phyloP scores from a whole-genome alignment of 2,329 filamentous ascomycete species.

The Aureobasidium zeae region DNA sequence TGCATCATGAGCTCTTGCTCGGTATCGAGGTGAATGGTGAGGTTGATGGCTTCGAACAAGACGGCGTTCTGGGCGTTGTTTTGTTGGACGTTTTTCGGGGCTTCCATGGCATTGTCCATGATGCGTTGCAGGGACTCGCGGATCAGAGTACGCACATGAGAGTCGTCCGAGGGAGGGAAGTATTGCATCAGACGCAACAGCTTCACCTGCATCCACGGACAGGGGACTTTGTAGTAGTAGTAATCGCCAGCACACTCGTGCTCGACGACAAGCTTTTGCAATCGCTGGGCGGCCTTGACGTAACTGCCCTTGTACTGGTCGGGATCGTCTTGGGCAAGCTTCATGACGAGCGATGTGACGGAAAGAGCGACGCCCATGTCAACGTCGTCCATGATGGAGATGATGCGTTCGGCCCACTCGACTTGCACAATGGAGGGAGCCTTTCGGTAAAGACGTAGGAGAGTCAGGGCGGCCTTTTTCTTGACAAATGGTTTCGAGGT shows the following conservation, averaged over 20 bases:
- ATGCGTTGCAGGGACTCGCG: slow-evolving; percentile 86
- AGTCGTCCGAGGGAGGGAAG: slow-evolving; percentile 92
- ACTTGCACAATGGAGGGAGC: slow-evolving; percentile 86
- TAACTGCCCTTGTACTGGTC: slow-evolving; percentile 92
- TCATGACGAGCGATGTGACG: slow-evolving; percentile 90
- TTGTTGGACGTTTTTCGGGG: slow-evolving; percentile 96
- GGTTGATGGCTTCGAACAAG: slow-evolving; percentile 94
- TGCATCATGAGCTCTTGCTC: slow-evolving; percentile 93
- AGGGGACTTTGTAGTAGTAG: slow-evolving; percentile 98
- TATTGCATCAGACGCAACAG: slow-evolving; percentile 86
- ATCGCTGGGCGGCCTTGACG: slow-evolving; percentile 77
- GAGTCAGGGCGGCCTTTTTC: slow-evolving; percentile 93
- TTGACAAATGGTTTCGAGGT: slow-evolving; percentile 96
- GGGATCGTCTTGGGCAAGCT: slow-evolving; percentile 84
- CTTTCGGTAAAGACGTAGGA: slow-evolving; percentile 90
- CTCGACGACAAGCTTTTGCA: slow-evolving; percentile 86
- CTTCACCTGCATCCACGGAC: slow-evolving; percentile 97
- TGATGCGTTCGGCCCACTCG: slow-evolving; percentile 95
- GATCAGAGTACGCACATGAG: slow-evolving; percentile 82
- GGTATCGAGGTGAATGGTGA: slow-evolving; percentile 94
- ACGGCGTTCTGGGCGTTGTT: slow-evolving; percentile 99
- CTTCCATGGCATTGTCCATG: slow-evolving; percentile 80
- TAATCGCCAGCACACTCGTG: slow-evolving; percentile 85
- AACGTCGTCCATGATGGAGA: slow-evolving; percentile 95
- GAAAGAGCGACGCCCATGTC: slow-evolving; percentile 93